A percentile compares a stretch with the other conserved stretches of the same genome.
Conservation (phyloP, 768 basidiomycete species). For the Naganishia vaughanmartiniae region DNA sequence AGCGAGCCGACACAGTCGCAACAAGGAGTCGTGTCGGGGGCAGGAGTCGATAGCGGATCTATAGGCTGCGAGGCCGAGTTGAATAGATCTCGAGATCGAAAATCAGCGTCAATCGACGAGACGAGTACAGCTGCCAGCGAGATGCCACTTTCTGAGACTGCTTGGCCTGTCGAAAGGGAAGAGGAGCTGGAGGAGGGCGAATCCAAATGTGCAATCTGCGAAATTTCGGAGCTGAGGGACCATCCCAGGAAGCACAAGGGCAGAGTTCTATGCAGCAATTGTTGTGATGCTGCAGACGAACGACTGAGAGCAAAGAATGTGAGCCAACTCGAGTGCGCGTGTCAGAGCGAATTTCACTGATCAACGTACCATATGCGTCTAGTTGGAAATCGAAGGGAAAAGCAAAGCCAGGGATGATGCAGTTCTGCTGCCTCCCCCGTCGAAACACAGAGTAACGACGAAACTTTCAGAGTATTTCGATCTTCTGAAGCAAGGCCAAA, state of each 20-base stretch:
- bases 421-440: slow-evolving; percentile 1
- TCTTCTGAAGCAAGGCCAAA: not conserved
- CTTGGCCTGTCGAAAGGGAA: not conserved
- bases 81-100: not conserved
- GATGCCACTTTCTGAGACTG: not conserved
- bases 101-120: too few relatives aligned
- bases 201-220: not conserved
- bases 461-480: not conserved
- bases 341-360: not conserved
- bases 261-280: not conserved
- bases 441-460: slow-evolving; percentile 3
- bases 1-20: not conserved
- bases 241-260: not conserved
- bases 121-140: not conserved
- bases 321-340: not conserved
- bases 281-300: not conserved
- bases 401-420: slow-evolving; percentile 13
- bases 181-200: too few relatives aligned
- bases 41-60: not conserved
- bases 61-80: not conserved
- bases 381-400: not conserved
- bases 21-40: not conserved
- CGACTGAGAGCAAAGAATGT: not conserved
- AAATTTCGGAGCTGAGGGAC: not conserved
- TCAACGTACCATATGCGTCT: not conserved